Percentiles rank a stretch among this genome's conserved stretches.
Conservation (phyloP, 192 early-diverging fungal species). For the Umbelopsis ramanniana region DNA sequence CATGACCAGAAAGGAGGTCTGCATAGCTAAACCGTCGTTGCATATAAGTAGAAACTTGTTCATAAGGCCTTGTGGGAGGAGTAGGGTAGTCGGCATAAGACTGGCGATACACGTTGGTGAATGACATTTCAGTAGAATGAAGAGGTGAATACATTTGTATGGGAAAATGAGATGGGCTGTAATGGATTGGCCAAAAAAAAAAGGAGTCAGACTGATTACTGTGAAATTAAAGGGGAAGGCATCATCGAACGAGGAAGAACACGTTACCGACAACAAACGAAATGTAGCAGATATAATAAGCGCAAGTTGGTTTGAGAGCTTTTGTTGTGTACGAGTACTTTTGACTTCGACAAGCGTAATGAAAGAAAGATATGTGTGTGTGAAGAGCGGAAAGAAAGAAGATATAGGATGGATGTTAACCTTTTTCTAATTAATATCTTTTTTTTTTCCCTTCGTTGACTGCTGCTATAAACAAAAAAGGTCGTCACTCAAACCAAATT, state of each 20-base stretch:
- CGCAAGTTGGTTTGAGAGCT: too few species aligned
- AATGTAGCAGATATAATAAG: not conserved
- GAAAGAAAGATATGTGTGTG: not conserved
- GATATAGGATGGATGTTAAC: not conserved
- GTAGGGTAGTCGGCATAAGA: slow-evolving; percentile 5
- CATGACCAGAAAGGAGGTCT: slow-evolving; percentile 32
- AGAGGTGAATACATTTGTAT: slow-evolving; percentile 17
- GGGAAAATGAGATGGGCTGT: not conserved
- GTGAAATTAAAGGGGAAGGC: too few species aligned
- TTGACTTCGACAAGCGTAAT: not conserved
- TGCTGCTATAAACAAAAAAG: not conserved
- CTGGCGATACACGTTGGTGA: slow-evolving; percentile 5
- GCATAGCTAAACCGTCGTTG: slow-evolving; percentile 33
- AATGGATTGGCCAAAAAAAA: not conserved
- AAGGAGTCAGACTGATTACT: not conserved
- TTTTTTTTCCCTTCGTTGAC: not conserved
- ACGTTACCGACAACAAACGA: slow-evolving; percentile 13
- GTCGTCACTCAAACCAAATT: not conserved
- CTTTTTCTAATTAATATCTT: not conserved
- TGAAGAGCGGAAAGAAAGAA: not conserved
- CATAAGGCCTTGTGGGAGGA: slow-evolving; percentile 6
- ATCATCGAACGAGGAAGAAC: not conserved
- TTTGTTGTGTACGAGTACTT: not conserved
- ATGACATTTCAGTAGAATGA: slow-evolving; percentile 11
- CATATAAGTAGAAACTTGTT: slow-evolving; percentile 12